Evolutionary conservation across 1,284 basidiomycete species (phyloP), one percentile per base, ranked within the genome.

Genomic region (Coriolopsis trogii): DNA sequence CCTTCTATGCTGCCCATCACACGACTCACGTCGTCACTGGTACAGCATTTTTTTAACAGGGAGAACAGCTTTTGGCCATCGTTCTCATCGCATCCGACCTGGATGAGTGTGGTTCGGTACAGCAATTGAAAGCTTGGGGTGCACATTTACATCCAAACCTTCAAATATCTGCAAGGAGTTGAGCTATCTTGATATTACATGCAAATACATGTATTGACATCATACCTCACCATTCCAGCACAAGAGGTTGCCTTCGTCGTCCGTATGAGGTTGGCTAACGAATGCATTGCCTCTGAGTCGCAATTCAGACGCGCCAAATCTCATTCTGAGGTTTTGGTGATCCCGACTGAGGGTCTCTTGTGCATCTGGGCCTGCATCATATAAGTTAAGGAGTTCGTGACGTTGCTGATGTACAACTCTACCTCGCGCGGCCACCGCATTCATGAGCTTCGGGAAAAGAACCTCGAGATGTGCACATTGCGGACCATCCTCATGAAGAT

Each of bases 181-280:
- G 23, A 8, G 3, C 15, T 10, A 16, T 16, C 16, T 7, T 16
- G 12, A 24, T 23, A 1, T 36, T 21, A 30, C 53, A 23, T 41
- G 36, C 23, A 44, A 29, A 41, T 44, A 21, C 12, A 6, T 18
- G 6, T 30, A 5, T 30, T 12, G 1, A 42, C 50, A 20, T 71
- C 78, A 56, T 60, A 89, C 91, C 77, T 96, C 93, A 52, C 93
- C 93, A 67, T 96, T 96, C 91, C 91, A 95, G 59, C 89, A 94
- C 16, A 96, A 69, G 2, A 92, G 68, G 55, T 88, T 81, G 3
- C 80, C 83, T 12, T 68, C 61, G 12, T 69, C 67, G 46, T 67
- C 60, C 5, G 58, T 47, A 49, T 95, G 85, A n/a, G 94, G 94
- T 65, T 97, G 94, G 0, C 78, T 65, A 2, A 92, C 73, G 1